Base-by-base conservation (phyloP, 352 stramenopile genomes). In the Phytophthora citrophthora region DNA sequence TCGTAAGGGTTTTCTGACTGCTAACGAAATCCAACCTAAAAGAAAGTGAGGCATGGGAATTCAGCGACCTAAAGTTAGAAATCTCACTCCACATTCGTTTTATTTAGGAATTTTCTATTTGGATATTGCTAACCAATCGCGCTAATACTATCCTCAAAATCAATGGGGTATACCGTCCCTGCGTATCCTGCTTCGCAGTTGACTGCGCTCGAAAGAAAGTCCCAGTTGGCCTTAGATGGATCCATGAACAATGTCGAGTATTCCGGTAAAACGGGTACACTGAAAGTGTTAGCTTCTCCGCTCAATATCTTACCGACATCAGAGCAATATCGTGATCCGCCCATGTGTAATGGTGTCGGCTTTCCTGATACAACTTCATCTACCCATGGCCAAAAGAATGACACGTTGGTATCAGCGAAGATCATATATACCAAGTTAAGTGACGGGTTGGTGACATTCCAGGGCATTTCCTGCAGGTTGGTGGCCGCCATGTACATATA, bases 321-420 rank as follows among this genome's bases (percentile, higher is more conserved):
- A 4, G 20, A 1, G 29, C 61, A 68, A 38, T 68, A 68, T 5
- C 45, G 34, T 11, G 61, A 64, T 5, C 44, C 53, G 8, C 61
- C 53, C 36, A 64, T 57, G 1, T 64, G n/a, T 16, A 63, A 31
- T 15, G 53, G 20, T 4, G 1, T 20, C 4, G 6, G 49, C 40
- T 11, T 7, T 16, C 12, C 56, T 18, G 15, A 41, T 50, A 16
- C 3, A 55, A 26, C 15, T 16, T 68, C 12, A 45, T 76, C 67
- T 18, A 67, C 64, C 61, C 67, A 75, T 5, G 27, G 11, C 62
- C 62, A 72, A 29, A 72, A 65, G 7, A 51, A 64, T 1, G 63
- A 72, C 3, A 75, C 46, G 8, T 60, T 55, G 0, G 63, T 76
- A 39, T 70, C 54, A 7, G 63, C 56, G 1, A 72, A 23, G 23